phyloP scores from a whole-genome alignment of 2,329 filamentous ascomycete species.

The Albifimbria verrucaria region DNA sequence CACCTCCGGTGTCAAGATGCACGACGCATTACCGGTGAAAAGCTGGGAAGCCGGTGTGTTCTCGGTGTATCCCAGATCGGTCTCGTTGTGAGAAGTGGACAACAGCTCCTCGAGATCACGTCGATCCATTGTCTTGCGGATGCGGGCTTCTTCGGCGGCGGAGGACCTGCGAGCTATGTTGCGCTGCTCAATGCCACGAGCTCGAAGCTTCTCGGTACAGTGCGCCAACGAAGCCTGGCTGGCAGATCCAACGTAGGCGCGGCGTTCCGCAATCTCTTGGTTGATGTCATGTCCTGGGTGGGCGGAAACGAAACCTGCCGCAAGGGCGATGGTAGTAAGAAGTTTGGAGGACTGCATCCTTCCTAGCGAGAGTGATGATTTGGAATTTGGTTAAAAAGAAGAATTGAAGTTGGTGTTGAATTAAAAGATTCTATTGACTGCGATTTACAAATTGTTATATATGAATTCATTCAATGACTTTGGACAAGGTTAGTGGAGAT shows the following conservation, averaged over 20 bases:
- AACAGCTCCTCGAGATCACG: slow-evolving; percentile 30
- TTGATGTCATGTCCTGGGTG: slow-evolving; percentile 48
- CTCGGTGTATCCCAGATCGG: slow-evolving; percentile 26
- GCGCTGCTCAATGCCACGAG: slow-evolving; percentile 40
- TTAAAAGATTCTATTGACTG: too few species aligned
- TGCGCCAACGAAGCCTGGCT: slow-evolving; percentile 41
- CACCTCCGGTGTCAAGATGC: slow-evolving; percentile 46
- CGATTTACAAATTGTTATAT: too few species aligned
- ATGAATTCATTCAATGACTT: too few species aligned
- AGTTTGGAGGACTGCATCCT: background rate
- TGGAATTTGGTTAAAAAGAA: too few species aligned
- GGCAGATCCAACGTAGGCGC: slow-evolving; percentile 34
- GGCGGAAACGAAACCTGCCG: slow-evolving; percentile 22
- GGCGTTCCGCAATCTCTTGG: slow-evolving; percentile 47
- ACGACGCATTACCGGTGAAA: slow-evolving; percentile 38
- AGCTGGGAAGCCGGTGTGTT: slow-evolving; percentile 27
- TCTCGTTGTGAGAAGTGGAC: slow-evolving; percentile 33
- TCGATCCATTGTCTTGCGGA: background rate
- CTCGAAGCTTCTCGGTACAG: slow-evolving; percentile 43
- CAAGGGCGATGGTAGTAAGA: slow-evolving; percentile 6
- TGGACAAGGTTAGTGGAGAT: too few species aligned
- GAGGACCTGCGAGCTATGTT: slow-evolving; percentile 41
- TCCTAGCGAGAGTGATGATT: too few species aligned
- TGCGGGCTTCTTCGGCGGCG: slow-evolving; percentile 11
- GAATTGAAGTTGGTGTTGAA: too few species aligned